phyloP scores from a whole-genome alignment of 2,329 filamentous ascomycete species.

The Colletotrichum navitas region DNA sequence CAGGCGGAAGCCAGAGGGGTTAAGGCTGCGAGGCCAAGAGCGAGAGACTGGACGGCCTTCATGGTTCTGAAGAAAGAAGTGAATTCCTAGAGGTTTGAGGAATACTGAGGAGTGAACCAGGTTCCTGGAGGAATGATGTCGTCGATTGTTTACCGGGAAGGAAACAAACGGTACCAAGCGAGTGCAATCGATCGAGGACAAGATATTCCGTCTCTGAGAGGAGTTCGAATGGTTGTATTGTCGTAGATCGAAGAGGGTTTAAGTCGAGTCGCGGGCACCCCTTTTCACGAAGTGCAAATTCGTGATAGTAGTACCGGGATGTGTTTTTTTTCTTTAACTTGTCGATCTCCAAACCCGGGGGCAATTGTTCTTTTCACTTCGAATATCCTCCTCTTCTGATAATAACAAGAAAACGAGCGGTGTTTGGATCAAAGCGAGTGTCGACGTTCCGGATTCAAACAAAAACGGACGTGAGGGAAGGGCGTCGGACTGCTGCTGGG shows the following conservation, averaged over 20 bases:
- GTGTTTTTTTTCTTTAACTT: background rate
- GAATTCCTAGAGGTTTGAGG: background rate
- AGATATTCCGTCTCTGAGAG: background rate
- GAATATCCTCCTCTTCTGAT: slow-evolving; percentile 24
- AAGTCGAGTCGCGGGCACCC: slow-evolving; percentile 20
- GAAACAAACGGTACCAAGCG: background rate
- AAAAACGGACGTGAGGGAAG: slow-evolving; percentile 7
- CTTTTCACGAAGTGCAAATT: slow-evolving; percentile 32
- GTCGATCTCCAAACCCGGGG: background rate
- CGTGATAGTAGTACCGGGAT: slow-evolving; percentile 15
- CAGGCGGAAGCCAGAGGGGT: slow-evolving; percentile 64
- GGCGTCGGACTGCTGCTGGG: slow-evolving; percentile 39
- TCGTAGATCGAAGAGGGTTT: background rate
- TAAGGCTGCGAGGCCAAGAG: slow-evolving; percentile 42
- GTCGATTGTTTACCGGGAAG: background rate
- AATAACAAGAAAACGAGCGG: slow-evolving; percentile 28
- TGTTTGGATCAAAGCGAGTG: slow-evolving; percentile 35
- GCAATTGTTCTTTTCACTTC: background rate
- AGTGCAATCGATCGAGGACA: slow-evolving; percentile 10
- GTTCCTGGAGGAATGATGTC: background rate
- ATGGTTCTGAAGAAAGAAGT: slow-evolving; percentile 20
- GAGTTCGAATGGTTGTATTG: slow-evolving; percentile 1
- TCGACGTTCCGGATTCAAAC: slow-evolving; percentile 18
- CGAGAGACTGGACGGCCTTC: slow-evolving; percentile 44
- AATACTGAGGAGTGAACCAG: background rate